These are phyloP conservation scores for Cercospora brassicicola DNA, from an alignment of 2,329 filamentous ascomycete genomes.

Conservation along the genomic window DNA sequence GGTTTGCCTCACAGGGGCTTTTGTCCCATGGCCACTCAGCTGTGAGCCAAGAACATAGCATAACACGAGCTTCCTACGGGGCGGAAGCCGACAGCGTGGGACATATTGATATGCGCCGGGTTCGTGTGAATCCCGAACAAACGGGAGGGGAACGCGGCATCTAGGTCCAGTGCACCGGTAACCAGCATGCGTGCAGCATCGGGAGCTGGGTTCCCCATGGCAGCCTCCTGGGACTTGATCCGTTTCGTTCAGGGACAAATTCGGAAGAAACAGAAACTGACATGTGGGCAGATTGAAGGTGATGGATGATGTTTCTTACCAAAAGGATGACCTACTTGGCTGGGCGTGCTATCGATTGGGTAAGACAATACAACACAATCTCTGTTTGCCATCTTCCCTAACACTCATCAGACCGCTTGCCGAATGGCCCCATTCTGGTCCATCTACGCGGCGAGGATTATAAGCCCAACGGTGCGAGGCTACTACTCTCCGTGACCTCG, in stretches of 20 bases:
- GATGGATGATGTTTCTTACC: conserved; percentile 76
- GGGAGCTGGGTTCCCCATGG: not conserved
- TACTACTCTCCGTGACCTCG: conserved; percentile 58
- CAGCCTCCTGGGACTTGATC: not conserved
- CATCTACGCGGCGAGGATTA: conserved; percentile 72
- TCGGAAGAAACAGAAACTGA: not conserved
- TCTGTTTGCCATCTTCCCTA: not conserved
- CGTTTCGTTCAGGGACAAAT: not conserved
- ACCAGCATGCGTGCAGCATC: not conserved
- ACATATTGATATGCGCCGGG: not conserved
- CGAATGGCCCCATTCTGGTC: conserved; percentile 73
- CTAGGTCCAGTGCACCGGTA: not conserved
- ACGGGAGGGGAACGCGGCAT: not conserved
- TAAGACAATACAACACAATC: not conserved
- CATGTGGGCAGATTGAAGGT: conserved; percentile 67
- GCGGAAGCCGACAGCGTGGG: not conserved
- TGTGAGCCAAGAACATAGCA: not conserved
- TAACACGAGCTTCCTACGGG: not conserved
- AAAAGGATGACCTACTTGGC: conserved; percentile 70
- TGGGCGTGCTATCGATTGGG: conserved; percentile 82
- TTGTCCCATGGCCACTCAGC: not conserved
- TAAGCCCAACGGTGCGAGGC: conserved; percentile 62
- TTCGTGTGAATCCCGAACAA: not conserved
- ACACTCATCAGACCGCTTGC: conserved; percentile 61
- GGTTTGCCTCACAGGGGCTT: not conserved